Evolutionary conservation across 768 basidiomycete species (phyloP), one percentile per base, ranked within the genome.

Genomic region (Trametes cingulata): DNA sequence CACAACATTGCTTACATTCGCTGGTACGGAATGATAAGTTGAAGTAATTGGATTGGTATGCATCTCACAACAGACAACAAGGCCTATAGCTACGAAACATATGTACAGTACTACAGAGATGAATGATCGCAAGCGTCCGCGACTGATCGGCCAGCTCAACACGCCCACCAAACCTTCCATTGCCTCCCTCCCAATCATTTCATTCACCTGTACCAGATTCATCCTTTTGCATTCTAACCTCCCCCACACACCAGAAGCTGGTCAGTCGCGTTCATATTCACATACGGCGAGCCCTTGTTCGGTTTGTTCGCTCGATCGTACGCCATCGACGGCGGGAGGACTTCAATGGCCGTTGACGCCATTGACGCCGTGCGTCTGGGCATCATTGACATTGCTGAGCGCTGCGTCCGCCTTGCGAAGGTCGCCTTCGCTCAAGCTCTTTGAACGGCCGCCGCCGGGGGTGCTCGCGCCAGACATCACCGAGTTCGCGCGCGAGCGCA

Each of bases 391-490:
- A 67, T 86, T 83, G 68, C 83, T 89, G 53, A 98, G 81, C 2
- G 93, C 95, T 10, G 87, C 91, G 66, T 98, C 95, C 3, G 95
- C 96, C 75, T 84, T 83, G 69, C 81, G 82, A 66, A 98, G 74
- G 73, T 98, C 96, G 52, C 86, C 80, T 75, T 98, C 96, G 70
- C 88, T 94, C 55, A 97, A 74, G 63, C 87, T 93, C 68, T 84
- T 85, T 68, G 86, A 88, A 24, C 80, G 77, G 6, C 87, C 87
- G n/a, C 90, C 91, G 1, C 93, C 95, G 0, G 93, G 93, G 8
- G 96, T 97, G 70, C 91, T 95, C 2, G 85, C 79, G 37, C 86
- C 84, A 19, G 85, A 85, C 58, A 81, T 75, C 75, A 94, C 85
- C 19, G 91, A 94, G 48, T 86, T 85, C 2, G 87, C 82, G 54